Percentiles rank a stretch among this genome's conserved stretches.
These are phyloP conservation scores for Jamesozyma jinghongensis DNA, from an alignment of 805 yeast genomes.

Conservation along the genomic window DNA sequence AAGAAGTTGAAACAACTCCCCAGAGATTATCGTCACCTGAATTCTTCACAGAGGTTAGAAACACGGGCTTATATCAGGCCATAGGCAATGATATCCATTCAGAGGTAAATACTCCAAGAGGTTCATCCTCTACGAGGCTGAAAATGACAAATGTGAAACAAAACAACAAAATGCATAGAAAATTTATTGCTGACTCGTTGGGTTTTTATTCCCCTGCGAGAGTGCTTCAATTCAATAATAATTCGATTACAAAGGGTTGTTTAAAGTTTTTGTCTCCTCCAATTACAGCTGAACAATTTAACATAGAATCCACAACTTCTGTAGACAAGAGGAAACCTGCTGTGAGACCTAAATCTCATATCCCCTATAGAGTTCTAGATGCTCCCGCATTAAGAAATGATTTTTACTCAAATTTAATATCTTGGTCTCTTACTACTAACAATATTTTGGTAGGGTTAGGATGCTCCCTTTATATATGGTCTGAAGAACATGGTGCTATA, in stretches of 20 bases:
- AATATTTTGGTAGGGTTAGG: slow-evolving; percentile 62
- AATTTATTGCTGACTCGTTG: slow-evolving; percentile 42
- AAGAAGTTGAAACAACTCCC: slow-evolving; percentile 19
- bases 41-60: slow-evolving; percentile 19
- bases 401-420: slow-evolving; percentile 63
- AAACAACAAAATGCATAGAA: slow-evolving; percentile 25
- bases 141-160: neutral
- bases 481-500: slow-evolving; percentile 38
- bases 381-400: slow-evolving; percentile 71
- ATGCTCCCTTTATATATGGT: slow-evolving; percentile 53
- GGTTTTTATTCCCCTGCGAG: slow-evolving; percentile 21
- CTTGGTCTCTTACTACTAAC: slow-evolving; percentile 53
- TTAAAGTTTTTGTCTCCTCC: neutral
- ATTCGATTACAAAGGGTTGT: neutral
- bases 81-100: slow-evolving; percentile 1
- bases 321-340: slow-evolving; percentile 10
- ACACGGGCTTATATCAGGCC: slow-evolving; percentile 19
- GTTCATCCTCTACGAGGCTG: neutral
- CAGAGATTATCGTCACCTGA: slow-evolving; percentile 27
- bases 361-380: slow-evolving; percentile 46
- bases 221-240: slow-evolving; percentile 11
- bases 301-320: no score
- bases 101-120: slow-evolving; percentile 1
- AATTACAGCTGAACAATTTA: neutral
- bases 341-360: slow-evolving; percentile 30